Conservation (phyloP, 768 basidiomycete species). For the Lentinula raphanica region DNA sequence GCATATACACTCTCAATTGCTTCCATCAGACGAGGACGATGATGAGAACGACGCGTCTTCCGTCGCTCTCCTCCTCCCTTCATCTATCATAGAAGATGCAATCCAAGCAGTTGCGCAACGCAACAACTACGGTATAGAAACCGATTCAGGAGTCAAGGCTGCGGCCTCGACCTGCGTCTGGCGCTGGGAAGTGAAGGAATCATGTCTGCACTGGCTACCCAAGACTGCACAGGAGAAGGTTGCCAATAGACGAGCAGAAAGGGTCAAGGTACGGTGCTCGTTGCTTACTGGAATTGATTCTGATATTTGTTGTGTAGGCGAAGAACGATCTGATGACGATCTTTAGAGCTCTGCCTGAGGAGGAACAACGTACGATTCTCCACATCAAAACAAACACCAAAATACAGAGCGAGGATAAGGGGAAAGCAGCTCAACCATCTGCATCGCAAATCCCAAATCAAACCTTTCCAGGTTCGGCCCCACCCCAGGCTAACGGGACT, state of each 20-base stretch:
- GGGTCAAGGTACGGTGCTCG: conserved; percentile 46
- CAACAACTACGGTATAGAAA: conserved; percentile 77
- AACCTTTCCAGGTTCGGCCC: not conserved
- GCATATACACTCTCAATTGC: conserved; percentile 61
- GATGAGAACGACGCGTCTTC: conserved; percentile 30
- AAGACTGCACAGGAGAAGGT: conserved; percentile 60
- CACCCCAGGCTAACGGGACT: conserved; percentile 23
- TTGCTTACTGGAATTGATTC: not conserved
- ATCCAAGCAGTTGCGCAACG: conserved; percentile 62
- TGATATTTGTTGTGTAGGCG: conserved; percentile 36
- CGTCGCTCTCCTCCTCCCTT: conserved; percentile 39
- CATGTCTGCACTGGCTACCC: conserved; percentile 58
- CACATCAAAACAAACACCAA: conserved; percentile 38
- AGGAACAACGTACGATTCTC: conserved; percentile 51
- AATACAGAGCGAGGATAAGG: conserved; percentile 30
- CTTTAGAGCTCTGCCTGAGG: conserved; percentile 54
- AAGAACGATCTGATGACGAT: conserved; percentile 47
- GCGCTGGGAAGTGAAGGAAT: conserved; percentile 80
- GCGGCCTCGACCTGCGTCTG: conserved; percentile 69
- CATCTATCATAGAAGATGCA: conserved; percentile 50
- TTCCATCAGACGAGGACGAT: conserved; percentile 56
- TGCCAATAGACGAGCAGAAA: conserved; percentile 55
- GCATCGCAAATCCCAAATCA: not conserved
- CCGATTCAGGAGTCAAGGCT: conserved; percentile 40
- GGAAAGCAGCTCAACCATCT: conserved; percentile 11